Evolutionary conservation across 2,329 filamentous ascomycete genomes (phyloP).

Genomic region (Lojkania enalia): DNA sequence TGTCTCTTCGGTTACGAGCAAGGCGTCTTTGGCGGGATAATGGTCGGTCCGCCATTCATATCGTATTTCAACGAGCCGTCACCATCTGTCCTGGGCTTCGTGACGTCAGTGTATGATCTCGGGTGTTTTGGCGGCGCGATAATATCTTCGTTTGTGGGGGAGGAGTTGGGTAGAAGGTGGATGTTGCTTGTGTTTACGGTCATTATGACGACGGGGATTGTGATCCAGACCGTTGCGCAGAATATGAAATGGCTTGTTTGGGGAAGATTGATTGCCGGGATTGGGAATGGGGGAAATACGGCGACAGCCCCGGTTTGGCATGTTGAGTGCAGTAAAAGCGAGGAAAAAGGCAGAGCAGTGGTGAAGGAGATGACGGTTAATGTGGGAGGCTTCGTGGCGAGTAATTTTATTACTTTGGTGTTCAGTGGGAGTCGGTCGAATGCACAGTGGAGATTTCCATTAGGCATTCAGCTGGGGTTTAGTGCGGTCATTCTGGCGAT

Average conservation of each 20-base stretch:
- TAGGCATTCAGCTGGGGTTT: conserved; percentile 25
- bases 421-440: conserved; percentile 21
- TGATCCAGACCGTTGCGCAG: conserved; percentile 35
- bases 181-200: conserved; percentile 49
- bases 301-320: conserved; percentile 49
- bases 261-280: conserved; percentile 45
- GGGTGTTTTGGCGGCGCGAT: conserved; percentile 32
- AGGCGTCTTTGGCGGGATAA: conserved; percentile 18
- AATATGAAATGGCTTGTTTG: too few relatives aligned
- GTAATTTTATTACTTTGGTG: conserved; percentile 42
- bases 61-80: conserved; percentile 5
- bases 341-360: conserved; percentile 59
- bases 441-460: conserved; percentile 21
- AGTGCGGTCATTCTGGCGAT: conserved; percentile 1
- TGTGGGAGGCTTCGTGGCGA: conserved; percentile 50
- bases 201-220: conserved; percentile 45
- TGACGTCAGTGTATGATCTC: conserved; percentile 40
- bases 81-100: conserved; percentile 9
- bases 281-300: conserved; percentile 37
- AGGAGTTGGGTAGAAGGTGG: conserved; percentile 42
- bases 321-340: conserved; percentile 45
- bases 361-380: conserved; percentile 57
- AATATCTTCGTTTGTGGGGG: conserved; percentile 26
- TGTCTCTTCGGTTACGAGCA: conserved; percentile 33
- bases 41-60: conserved; percentile 5